Conservation (phyloP, 139 green algal genomes). For the Micractinium sp. region DNA sequence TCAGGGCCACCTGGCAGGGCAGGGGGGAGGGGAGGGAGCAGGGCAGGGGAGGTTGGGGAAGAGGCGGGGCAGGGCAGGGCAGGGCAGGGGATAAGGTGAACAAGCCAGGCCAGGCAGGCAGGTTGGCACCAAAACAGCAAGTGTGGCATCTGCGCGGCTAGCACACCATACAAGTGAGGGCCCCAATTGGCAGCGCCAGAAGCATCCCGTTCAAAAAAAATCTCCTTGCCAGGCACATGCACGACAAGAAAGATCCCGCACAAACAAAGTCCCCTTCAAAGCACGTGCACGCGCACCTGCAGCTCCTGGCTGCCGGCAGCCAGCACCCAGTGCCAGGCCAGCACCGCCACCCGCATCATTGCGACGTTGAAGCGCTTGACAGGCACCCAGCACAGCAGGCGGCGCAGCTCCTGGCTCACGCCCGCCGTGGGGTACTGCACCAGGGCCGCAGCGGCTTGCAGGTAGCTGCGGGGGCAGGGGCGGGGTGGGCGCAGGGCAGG, state of each 20-base stretch:
- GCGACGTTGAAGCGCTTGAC: constrained; percentile 47
- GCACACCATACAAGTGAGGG: background rate
- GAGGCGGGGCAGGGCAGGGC: background rate
- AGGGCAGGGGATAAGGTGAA: background rate
- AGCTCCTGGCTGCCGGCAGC: constrained; percentile 32
- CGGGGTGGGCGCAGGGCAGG: background rate
- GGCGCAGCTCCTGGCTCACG: constrained; percentile 35
- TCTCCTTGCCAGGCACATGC: background rate
- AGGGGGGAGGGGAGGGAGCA: constrained; percentile 5
- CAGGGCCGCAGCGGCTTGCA: constrained; percentile 51
- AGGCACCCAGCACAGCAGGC: constrained; percentile 53
- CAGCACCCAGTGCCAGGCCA: constrained; percentile 72
- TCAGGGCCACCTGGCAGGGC: constrained; percentile 56
- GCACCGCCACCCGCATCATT: constrained; percentile 56
- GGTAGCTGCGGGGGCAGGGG: constrained; percentile 20
- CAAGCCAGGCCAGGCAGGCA: background rate
- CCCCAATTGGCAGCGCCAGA: background rate
- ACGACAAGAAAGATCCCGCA: background rate
- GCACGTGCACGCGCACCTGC: constrained; percentile 6
- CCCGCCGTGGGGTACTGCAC: constrained; percentile 6
- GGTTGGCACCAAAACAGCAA: background rate
- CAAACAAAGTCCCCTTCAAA: background rate
- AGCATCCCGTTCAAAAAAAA: background rate
- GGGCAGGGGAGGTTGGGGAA: background rate
- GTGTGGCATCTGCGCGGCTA: background rate